Evolutionary conservation across 2,329 filamentous ascomycete species (phyloP), one percentile per base, ranked within the genome.

Genomic region (Aspergillus spinulosporus): DNA sequence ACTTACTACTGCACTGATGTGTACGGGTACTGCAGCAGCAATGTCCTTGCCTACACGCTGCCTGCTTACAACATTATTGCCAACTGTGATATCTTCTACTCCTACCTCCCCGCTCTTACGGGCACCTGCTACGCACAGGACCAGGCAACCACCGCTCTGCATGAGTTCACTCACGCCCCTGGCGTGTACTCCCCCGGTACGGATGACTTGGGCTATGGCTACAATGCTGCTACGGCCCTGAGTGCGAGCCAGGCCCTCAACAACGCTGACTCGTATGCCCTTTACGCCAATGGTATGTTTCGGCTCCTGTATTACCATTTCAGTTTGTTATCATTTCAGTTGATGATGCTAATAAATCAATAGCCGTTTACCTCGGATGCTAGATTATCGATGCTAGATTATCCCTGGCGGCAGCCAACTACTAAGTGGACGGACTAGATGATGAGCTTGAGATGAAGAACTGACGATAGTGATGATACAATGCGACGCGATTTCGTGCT

Each of bases 91-190:
- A 70, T 84, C 73, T 88, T 85, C 75, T 80, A 72, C 50, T 58
- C 66, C 44, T 73, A 69, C 9, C 76, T 88, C 6, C 76, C 82
- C 0, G 75, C 77, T 1, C 57, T 83, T 31, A 73, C 80, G 6
- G 63, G 62, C 6, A 72, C 68, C 1, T 89, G 87, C 75, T 84
- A 88, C 67, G 79, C 65, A 2, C 86, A 88, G 72, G 86, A 88
- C 66, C 83, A 86, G 73, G 83, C 82, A 2, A 86, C 81, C 8
- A 88, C 86, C 11, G 80, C 80, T 32, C 70, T 89, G 11, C 87
- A 89, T 66, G 87, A 89, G 77, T 76, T 80, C 62, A 87, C 86
- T 6, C 87, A 89, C 66, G 77, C 80, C n/a, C 72, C 80, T 67
- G 78, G 73, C 72, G 76, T 81, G 9, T 79, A 74, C 58, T 68